phyloP scores from a whole-genome alignment of 306 rosid species.

The Medicago arabica region DNA sequence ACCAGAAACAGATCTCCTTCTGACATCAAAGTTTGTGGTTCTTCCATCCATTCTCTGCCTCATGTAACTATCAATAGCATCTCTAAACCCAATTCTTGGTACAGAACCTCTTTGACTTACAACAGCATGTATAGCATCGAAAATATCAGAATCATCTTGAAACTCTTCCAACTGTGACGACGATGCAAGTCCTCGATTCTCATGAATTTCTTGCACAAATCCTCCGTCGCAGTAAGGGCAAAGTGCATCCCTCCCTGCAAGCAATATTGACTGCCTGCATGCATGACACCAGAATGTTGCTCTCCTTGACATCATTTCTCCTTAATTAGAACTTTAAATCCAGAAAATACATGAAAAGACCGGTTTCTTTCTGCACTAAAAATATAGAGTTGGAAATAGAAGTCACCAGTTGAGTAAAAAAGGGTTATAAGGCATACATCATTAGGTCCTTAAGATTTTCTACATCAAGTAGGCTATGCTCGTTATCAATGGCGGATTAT shows the following conservation, averaged over 20 bases:
- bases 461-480: neutral
- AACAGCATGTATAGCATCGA: constrained; percentile 48
- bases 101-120: constrained; percentile 54
- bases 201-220: constrained; percentile 57
- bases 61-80: constrained; percentile 44
- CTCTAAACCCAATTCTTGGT: constrained; percentile 50
- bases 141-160: constrained; percentile 45
- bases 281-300: constrained; percentile 69
- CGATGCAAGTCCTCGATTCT: constrained; percentile 17
- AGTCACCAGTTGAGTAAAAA: neutral
- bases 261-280: constrained; percentile 52
- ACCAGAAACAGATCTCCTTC: constrained; percentile 9
- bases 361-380: constrained; percentile 34
- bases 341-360: constrained; percentile 11
- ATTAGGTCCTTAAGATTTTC: neutral
- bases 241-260: constrained; percentile 36
- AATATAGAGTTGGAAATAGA: constrained; percentile 12
- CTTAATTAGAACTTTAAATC: neutral
- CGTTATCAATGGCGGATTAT: no score
- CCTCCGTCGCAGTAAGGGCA: constrained; percentile 72
- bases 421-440: neutral
- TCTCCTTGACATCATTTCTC: constrained; percentile 55
- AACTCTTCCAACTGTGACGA: constrained; percentile 37
- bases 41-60: constrained; percentile 60
- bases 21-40: neutral